Evolutionary conservation across 1,284 basidiomycete genomes (phyloP).

Genomic region (Pulveroboletus sp.): DNA sequence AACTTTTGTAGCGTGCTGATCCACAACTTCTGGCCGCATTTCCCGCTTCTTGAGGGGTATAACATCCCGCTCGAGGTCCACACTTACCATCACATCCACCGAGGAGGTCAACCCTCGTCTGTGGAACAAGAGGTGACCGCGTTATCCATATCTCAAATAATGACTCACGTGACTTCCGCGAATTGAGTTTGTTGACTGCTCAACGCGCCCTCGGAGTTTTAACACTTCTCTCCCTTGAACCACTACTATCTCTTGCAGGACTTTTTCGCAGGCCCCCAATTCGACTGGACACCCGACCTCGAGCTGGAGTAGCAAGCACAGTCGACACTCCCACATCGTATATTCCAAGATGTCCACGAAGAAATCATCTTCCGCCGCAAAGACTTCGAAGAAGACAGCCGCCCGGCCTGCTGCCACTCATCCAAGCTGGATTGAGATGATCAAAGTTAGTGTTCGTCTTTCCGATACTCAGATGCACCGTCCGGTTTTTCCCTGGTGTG

Average conservation of each 20-base stretch:
- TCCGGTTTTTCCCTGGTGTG: slow-evolving; percentile 1
- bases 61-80: slow-evolving; percentile 15
- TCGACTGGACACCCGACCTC: slow-evolving; percentile 23
- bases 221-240: slow-evolving; percentile 54
- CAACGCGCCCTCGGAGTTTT: slow-evolving; percentile 58
- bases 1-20: slow-evolving; percentile 24
- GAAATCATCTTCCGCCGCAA: slow-evolving; percentile 34
- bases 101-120: not conserved
- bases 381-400: slow-evolving; percentile 39
- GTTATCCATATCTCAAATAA: slow-evolving; percentile 37
- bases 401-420: slow-evolving; percentile 51
- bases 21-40: slow-evolving; percentile 13
- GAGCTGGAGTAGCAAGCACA: slow-evolving; percentile 38
- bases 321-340: slow-evolving; percentile 25
- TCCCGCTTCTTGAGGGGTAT: slow-evolving; percentile 17
- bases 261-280: slow-evolving; percentile 38
- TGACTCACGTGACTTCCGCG: slow-evolving; percentile 39
- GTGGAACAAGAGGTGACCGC: slow-evolving; percentile 13
- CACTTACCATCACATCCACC: slow-evolving; percentile 3
- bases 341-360: slow-evolving; percentile 35
- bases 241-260: slow-evolving; percentile 46
- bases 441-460: slow-evolving; percentile 53
- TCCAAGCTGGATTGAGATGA: slow-evolving; percentile 77
- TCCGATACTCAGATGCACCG: not conserved
- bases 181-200: slow-evolving; percentile 51